Evolutionary conservation across 1,284 basidiomycete genomes (phyloP).

Genomic region (Ceratobasidium sp.): DNA sequence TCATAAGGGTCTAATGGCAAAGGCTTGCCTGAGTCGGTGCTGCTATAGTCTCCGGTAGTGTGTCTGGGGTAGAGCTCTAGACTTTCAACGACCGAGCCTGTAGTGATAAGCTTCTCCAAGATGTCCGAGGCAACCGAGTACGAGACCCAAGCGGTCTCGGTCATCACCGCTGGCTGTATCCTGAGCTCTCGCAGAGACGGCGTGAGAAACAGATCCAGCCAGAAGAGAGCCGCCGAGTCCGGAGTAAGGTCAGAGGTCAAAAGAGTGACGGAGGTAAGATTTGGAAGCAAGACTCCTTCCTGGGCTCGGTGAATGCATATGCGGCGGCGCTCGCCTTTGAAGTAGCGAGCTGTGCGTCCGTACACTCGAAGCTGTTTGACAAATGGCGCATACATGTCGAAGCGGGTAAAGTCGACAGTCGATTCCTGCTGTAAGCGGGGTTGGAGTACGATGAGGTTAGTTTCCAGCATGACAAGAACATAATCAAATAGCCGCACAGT

Average conservation of each 20-base stretch:
- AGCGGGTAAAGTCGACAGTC: conserved; percentile 2
- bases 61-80: not conserved
- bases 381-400: conserved; percentile 28
- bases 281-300: not conserved
- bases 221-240: conserved; percentile 13
- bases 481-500: no score
- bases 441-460: no score
- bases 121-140: not conserved
- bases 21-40: no score
- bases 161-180: not conserved
- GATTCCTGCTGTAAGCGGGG: not conserved
- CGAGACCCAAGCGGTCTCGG: conserved; percentile 7
- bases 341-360: conserved; percentile 15
- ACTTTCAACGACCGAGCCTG: not conserved
- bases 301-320: not conserved
- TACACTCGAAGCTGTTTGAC: conserved; percentile 17
- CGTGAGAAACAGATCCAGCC: conserved; percentile 7
- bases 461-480: no score
- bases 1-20: not conserved
- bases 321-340: not conserved
- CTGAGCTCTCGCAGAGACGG: not conserved
- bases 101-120: not conserved
- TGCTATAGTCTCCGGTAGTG: not conserved
- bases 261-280: conserved; percentile 5
- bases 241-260: conserved; percentile 1